These are phyloP conservation scores for Lactarius deliciosus DNA, from an alignment of 768 basidiomycete species.

Conservation along the genomic window DNA sequence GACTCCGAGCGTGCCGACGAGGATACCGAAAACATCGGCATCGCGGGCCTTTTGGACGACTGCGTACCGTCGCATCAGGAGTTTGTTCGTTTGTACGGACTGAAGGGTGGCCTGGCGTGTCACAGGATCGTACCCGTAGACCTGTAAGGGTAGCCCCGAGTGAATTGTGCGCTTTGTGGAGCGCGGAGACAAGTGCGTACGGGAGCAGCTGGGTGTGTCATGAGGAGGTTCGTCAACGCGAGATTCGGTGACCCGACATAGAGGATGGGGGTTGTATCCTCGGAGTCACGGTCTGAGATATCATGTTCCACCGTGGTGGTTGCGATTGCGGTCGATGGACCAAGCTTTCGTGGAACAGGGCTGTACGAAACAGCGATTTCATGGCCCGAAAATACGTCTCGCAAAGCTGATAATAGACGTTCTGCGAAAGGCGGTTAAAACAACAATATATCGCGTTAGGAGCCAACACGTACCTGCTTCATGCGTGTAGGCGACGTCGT, in stretches of 20 bases:
- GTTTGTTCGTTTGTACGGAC: slow-evolving; percentile 68
- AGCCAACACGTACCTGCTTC: slow-evolving; percentile 48
- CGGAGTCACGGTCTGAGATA: not conserved
- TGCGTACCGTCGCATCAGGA: slow-evolving; percentile 89
- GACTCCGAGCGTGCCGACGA: slow-evolving; percentile 92
- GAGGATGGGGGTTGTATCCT: slow-evolving; percentile 32
- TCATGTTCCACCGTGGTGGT: not conserved
- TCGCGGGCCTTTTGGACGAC: slow-evolving; percentile 84
- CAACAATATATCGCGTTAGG: not conserved
- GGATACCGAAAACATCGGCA: slow-evolving; percentile 92
- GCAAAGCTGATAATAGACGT: slow-evolving; percentile 36
- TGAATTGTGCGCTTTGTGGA: not conserved
- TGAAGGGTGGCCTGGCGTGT: slow-evolving; percentile 50
- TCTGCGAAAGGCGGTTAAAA: slow-evolving; percentile 34
- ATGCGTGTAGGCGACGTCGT: slow-evolving; percentile 80
- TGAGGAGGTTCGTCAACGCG: slow-evolving; percentile 77
- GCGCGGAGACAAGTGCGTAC: slow-evolving; percentile 38
- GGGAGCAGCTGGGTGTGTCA: slow-evolving; percentile 68
- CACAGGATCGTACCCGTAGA: slow-evolving; percentile 74
- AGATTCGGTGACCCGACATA: slow-evolving; percentile 82
- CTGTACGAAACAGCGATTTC: slow-evolving; percentile 36
- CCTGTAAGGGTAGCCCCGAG: slow-evolving; percentile 41
- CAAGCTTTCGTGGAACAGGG: slow-evolving; percentile 33
- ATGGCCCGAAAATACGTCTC: slow-evolving; percentile 24
- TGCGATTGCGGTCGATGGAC: slow-evolving; percentile 20